These are phyloP conservation scores for Asterella californica DNA, from an alignment of 225 moss, liverwort and hornwort species.

Conservation along the genomic window DNA sequence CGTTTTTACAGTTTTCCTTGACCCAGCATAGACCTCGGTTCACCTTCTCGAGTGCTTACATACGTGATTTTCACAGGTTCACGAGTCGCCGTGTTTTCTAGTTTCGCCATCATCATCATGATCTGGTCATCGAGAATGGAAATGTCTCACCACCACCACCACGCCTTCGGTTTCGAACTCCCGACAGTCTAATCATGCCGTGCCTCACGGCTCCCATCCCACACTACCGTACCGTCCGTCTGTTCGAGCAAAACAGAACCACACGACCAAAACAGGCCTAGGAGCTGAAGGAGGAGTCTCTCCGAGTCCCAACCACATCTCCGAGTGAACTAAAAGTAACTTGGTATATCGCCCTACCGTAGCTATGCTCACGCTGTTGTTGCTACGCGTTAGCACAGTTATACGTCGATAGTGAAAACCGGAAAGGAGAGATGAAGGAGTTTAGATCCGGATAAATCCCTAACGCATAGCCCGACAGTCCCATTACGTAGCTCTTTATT, in stretches of 20 bases:
- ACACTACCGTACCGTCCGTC: too few species aligned
- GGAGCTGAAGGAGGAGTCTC: too few species aligned
- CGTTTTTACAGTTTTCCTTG: not conserved
- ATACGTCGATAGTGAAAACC: too few species aligned
- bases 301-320: not conserved
- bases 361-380: too few species aligned
- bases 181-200: not conserved
- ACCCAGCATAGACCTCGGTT: constrained; percentile 3
- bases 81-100: not conserved
- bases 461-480: not conserved
- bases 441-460: not conserved
- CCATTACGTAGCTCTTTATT: not conserved
- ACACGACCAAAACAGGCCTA: not conserved
- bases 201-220: not conserved
- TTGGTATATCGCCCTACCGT: not conserved
- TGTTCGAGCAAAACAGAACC: not conserved
- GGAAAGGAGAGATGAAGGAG: too few species aligned
- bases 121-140: not conserved
- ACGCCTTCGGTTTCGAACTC: not conserved
- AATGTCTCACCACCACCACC: not conserved
- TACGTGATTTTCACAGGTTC: not conserved
- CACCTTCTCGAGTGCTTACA: not conserved
- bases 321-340: not conserved
- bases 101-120: not conserved
- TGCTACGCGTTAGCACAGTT: too few species aligned